phyloP scores from a whole-genome alignment of 2,329 filamentous ascomycete genomes.

The Trichoderma citrinoviride region DNA sequence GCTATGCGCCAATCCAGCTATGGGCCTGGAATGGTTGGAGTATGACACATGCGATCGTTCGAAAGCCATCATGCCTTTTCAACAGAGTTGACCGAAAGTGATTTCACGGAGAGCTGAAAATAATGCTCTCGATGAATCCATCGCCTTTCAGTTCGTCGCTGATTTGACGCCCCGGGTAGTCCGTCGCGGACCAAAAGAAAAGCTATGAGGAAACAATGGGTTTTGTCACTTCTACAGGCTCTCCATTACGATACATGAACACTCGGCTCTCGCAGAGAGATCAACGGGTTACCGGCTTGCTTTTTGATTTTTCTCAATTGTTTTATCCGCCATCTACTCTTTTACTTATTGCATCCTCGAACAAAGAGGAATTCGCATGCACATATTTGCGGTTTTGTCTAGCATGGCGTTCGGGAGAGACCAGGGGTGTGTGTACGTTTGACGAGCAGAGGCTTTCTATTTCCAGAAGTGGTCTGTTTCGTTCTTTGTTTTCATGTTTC shows the following conservation, averaged over 20 bases:
- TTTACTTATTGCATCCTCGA: conserved; percentile 19
- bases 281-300: neutral
- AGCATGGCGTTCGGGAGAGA: conserved; percentile 36
- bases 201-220: conserved; percentile 18
- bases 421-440: conserved; percentile 4
- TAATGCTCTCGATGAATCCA: neutral
- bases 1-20: conserved; percentile 53
- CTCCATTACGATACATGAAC: conserved; percentile 33
- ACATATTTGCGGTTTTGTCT: conserved; percentile 25
- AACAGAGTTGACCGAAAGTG: neutral
- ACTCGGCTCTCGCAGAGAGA: conserved; percentile 10
- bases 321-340: conserved; percentile 5
- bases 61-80: neutral
- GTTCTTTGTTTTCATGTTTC: neutral
- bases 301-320: conserved; percentile 2
- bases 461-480: neutral
- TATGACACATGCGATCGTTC: conserved; percentile 37
- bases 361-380: conserved; percentile 12
- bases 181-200: conserved; percentile 20
- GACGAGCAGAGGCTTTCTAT: conserved; percentile 19
- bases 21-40: conserved; percentile 57
- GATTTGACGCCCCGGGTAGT: conserved; percentile 23
- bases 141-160: neutral
- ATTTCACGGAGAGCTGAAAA: conserved; percentile 4
- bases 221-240: conserved; percentile 32